Conservation (phyloP, 2,329 filamentous ascomycete species). For the Penicillium polonicum region DNA sequence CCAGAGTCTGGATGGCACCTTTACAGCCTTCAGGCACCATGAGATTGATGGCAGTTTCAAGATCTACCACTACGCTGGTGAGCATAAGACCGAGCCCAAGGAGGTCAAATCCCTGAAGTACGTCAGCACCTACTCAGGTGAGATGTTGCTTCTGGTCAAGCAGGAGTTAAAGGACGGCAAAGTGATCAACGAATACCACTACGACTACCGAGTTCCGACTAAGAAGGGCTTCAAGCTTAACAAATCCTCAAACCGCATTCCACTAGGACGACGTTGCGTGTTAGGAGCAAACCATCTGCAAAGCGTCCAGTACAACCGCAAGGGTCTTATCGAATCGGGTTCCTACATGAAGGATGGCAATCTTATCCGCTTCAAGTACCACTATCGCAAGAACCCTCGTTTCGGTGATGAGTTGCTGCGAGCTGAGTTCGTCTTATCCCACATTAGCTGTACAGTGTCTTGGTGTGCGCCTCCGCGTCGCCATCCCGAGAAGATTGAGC, state of each 20-base stretch:
- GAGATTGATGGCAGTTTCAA: slow-evolving; percentile 41
- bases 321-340: slow-evolving; percentile 54
- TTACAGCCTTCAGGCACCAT: slow-evolving; percentile 51
- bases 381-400: slow-evolving; percentile 55
- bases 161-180: slow-evolving; percentile 49
- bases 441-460: slow-evolving; percentile 55
- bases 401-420: slow-evolving; percentile 57
- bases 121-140: slow-evolving; percentile 50
- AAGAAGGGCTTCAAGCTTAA: slow-evolving; percentile 30
- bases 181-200: slow-evolving; percentile 49
- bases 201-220: slow-evolving; percentile 42
- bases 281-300: slow-evolving; percentile 48
- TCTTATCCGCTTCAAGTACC: slow-evolving; percentile 54
- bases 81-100: slow-evolving; percentile 48
- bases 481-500: slow-evolving; percentile 52
- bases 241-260: slow-evolving; percentile 37
- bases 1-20: slow-evolving; percentile 48
- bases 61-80: slow-evolving; percentile 41
- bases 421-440: slow-evolving; percentile 54
- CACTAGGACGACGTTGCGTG: slow-evolving; percentile 49
- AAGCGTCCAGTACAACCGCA: slow-evolving; percentile 53
- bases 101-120: slow-evolving; percentile 43
- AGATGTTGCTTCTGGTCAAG: slow-evolving; percentile 46
- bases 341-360: slow-evolving; percentile 55
- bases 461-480: slow-evolving; percentile 55